Evolutionary conservation across 345 rosid species (phyloP).

Genomic region (Schrenkiella parvula): DNA sequence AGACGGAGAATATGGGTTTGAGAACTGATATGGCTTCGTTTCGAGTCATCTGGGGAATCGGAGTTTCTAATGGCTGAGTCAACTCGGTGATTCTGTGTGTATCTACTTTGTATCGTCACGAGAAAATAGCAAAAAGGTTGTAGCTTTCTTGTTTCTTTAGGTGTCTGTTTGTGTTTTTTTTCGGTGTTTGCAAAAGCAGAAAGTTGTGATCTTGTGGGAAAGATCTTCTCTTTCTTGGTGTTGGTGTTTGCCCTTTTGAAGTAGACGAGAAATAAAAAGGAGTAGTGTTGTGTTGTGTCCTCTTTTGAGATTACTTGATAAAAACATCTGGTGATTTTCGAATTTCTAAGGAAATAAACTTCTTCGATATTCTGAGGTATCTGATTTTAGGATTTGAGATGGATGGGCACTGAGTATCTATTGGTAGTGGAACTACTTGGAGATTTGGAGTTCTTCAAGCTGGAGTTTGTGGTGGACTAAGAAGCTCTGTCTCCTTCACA

Average conservation of each 20-base stretch:
- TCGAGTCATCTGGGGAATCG: slow-evolving; percentile 26
- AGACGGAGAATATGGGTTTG: slow-evolving; percentile 34
- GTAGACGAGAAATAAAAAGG: slow-evolving; percentile 35
- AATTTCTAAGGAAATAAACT: background rate
- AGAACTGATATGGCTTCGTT: slow-evolving; percentile 22
- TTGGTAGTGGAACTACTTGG: slow-evolving; percentile 7
- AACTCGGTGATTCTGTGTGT: slow-evolving; percentile 20
- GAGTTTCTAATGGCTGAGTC: slow-evolving; percentile 33
- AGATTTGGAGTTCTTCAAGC: slow-evolving; percentile 5
- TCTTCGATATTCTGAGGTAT: background rate
- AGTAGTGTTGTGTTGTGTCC: slow-evolving; percentile 37
- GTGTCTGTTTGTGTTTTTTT: background rate
- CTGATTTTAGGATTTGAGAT: slow-evolving; percentile 1
- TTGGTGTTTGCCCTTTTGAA: slow-evolving; percentile 44
- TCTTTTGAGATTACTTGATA: slow-evolving; percentile 33
- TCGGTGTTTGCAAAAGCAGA: slow-evolving; percentile 35
- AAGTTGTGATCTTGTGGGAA: slow-evolving; percentile 56
- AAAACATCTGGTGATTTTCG: slow-evolving; percentile 12
- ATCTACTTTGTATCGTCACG: background rate
- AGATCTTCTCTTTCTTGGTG: slow-evolving; percentile 35
- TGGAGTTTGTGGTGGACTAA: slow-evolving; percentile 8
- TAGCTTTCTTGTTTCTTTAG: slow-evolving; percentile 20
- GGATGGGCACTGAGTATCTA: slow-evolving; percentile 5
- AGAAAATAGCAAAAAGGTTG: slow-evolving; percentile 18
- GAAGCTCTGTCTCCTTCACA: slow-evolving; percentile 16